Percentiles rank a stretch among this genome's conserved stretches.
phyloP scores from a whole-genome alignment of 2,329 filamentous ascomycete genomes.

The Tolypocladium sp. region DNA sequence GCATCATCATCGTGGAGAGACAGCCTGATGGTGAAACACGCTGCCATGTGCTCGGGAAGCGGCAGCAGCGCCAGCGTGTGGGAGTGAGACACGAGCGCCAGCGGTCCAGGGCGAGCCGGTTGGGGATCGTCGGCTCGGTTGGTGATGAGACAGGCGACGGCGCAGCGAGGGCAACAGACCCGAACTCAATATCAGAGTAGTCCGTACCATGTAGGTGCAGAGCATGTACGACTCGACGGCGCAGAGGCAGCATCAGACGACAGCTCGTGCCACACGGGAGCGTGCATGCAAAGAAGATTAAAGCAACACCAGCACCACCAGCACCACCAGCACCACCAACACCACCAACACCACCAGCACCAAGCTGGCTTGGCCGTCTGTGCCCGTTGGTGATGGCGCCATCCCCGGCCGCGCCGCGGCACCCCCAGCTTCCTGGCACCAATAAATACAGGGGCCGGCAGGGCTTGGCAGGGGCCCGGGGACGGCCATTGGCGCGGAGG shows the following conservation, averaged over 20 bases:
- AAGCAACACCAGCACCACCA: too few relatives aligned
- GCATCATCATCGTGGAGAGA: neutral
- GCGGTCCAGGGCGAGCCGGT: neutral
- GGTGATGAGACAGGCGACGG: neutral
- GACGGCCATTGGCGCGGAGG: neutral
- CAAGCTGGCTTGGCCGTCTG: neutral
- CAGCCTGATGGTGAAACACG: neutral
- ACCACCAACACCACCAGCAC: too few relatives aligned
- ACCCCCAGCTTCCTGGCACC: neutral
- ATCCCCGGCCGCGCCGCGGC: neutral
- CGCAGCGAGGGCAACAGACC: neutral
- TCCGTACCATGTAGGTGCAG: too few relatives aligned
- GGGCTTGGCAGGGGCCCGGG: slow-evolving; percentile 3
- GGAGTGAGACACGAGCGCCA: neutral
- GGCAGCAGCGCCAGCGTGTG: neutral
- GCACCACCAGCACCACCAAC: too few relatives aligned
- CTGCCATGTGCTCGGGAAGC: neutral
- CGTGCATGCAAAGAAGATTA: too few relatives aligned
- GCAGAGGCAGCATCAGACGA: too few relatives aligned
- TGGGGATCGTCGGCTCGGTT: neutral
- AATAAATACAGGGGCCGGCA: neutral
- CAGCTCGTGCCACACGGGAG: too few relatives aligned
- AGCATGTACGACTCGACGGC: too few relatives aligned
- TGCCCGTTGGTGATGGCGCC: neutral
- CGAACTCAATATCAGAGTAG: too few relatives aligned